A percentile compares a stretch with the other conserved stretches of the same genome.
phyloP scores from a whole-genome alignment of 768 basidiomycete genomes.

The Auricularia cornea region DNA sequence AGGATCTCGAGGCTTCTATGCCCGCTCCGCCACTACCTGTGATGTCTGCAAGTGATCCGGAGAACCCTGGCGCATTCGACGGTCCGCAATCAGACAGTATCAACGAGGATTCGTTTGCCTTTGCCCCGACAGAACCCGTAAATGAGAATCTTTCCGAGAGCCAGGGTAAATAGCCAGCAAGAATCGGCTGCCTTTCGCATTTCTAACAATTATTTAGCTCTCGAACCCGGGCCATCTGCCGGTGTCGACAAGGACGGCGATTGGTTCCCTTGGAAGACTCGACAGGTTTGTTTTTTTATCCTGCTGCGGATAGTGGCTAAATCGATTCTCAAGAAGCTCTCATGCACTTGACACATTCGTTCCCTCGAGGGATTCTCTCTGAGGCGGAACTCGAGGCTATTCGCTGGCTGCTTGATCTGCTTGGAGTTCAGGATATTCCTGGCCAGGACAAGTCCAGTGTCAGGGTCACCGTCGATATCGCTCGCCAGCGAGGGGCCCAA shows the following conservation, averaged over 20 bases:
- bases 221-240: not conserved
- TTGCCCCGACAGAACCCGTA: too few species aligned
- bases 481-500: too few species aligned
- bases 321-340: not conserved
- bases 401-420: not conserved
- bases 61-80: too few species aligned
- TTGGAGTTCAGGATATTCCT: not conserved
- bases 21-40: too few species aligned
- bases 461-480: too few species aligned
- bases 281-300: not conserved
- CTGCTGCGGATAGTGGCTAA: not conserved
- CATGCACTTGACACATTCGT: not conserved
- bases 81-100: too few species aligned
- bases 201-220: not conserved
- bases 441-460: too few species aligned
- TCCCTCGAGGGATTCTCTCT: not conserved
- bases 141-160: not conserved
- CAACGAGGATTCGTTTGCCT: too few species aligned
- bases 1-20: too few species aligned
- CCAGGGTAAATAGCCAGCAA: not conserved
- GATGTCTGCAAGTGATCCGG: too few species aligned
- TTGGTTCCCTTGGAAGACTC: not conserved
- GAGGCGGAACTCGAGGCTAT: not conserved
- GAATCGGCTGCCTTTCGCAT: not conserved
- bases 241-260: not conserved